A percentile compares a stretch with the other conserved stretches of the same genome.
Evolutionary conservation across 2,329 filamentous ascomycete species (phyloP).

Genomic region (Didymella exigua): DNA sequence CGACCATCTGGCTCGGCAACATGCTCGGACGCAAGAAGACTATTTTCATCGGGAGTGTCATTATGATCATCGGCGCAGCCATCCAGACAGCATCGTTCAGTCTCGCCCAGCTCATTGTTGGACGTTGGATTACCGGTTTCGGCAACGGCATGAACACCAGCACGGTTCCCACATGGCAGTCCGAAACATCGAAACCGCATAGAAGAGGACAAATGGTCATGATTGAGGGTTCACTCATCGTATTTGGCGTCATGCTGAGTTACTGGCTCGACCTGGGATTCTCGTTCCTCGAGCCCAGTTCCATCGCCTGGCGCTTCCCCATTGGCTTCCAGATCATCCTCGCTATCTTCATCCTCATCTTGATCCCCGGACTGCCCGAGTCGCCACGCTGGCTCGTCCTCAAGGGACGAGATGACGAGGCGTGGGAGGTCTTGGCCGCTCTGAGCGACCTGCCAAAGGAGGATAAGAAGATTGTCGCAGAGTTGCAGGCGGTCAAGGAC

Average conservation of each 20-base stretch:
- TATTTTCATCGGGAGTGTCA: constrained; percentile 63
- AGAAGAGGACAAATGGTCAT: constrained; percentile 55
- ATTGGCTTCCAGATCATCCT: constrained; percentile 64
- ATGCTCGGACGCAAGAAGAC: constrained; percentile 62
- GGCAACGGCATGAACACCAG: constrained; percentile 47
- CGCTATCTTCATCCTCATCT: constrained; percentile 60
- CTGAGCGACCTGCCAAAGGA: constrained; percentile 49
- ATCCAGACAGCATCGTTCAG: constrained; percentile 61
- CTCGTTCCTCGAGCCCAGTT: constrained; percentile 55
- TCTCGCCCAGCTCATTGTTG: constrained; percentile 54
- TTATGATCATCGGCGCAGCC: constrained; percentile 65
- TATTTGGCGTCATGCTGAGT: constrained; percentile 52
- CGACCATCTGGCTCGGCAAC: constrained; percentile 60
- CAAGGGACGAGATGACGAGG: constrained; percentile 56
- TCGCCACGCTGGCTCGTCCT: constrained; percentile 59
- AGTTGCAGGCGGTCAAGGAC: constrained; percentile 47
- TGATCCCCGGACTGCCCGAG: constrained; percentile 51
- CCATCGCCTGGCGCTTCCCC: constrained; percentile 55
- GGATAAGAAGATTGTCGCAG: constrained; percentile 45
- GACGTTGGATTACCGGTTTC: constrained; percentile 58
- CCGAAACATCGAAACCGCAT: constrained; percentile 55
- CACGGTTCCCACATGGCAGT: constrained; percentile 55
- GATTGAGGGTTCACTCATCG: constrained; percentile 55
- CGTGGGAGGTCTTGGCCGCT: constrained; percentile 44
- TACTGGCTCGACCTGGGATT: constrained; percentile 54